Percentiles rank a stretch among this genome's conserved stretches.
Evolutionary conservation across 2,329 filamentous ascomycete genomes (phyloP).

Genomic region (Fusarium tricinctum): DNA sequence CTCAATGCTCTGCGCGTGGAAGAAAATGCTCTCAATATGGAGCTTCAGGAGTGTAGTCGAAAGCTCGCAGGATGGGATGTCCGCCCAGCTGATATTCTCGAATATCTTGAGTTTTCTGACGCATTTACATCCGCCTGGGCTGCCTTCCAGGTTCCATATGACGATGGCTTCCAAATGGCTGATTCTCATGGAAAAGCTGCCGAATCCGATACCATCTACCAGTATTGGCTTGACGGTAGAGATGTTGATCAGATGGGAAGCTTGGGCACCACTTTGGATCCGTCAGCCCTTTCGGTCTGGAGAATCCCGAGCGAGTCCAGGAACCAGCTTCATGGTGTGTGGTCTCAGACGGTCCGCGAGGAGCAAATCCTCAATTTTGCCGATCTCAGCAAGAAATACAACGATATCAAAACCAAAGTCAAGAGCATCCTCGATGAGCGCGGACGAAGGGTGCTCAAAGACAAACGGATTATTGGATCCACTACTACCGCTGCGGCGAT

Average conservation of each 20-base stretch:
- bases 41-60: constrained; percentile 49
- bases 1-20: constrained; percentile 58
- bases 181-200: constrained; percentile 63
- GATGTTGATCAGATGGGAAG: background rate
- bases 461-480: constrained; percentile 74
- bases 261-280: constrained; percentile 36
- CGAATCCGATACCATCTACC: constrained; percentile 39
- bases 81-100: constrained; percentile 53
- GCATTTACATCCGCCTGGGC: constrained; percentile 66
- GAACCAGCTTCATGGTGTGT: constrained; percentile 54
- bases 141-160: constrained; percentile 67
- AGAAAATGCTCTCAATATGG: background rate
- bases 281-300: constrained; percentile 64
- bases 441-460: constrained; percentile 60
- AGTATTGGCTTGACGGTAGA: constrained; percentile 31
- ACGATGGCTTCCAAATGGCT: constrained; percentile 62
- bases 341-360: constrained; percentile 61
- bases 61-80: constrained; percentile 24
- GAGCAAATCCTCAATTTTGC: constrained; percentile 64
- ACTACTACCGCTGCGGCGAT: constrained; percentile 80
- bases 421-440: constrained; percentile 60
- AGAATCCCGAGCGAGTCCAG: constrained; percentile 58
- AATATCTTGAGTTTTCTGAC: constrained; percentile 66
- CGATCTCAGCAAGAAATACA: constrained; percentile 57
- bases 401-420: constrained; percentile 58